Evolutionary conservation across 2,329 filamentous ascomycete genomes (phyloP).

Genomic region (Penicillium janthinellum): DNA sequence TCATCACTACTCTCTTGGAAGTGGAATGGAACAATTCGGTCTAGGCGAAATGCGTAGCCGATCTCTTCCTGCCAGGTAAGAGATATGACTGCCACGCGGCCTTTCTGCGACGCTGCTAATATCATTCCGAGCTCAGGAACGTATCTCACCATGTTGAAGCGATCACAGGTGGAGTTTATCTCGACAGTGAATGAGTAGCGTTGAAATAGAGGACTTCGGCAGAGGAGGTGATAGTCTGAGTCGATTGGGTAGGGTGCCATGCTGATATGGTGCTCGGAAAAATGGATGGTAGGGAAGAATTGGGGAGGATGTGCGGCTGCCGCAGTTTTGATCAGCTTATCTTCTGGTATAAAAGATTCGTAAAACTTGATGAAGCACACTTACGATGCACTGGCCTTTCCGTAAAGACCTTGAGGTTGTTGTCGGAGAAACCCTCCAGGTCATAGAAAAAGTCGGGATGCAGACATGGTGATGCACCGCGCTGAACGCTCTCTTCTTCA

Average conservation of each 20-base stretch:
- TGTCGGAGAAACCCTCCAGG: conserved; percentile 10
- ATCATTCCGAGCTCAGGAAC: conserved; percentile 62
- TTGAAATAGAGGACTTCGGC: conserved; percentile 33
- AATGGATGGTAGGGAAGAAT: conserved; percentile 46
- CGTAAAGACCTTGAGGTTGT: conserved; percentile 8
- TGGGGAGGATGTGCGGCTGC: conserved; percentile 23
- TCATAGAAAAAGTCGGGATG: conserved; percentile 15
- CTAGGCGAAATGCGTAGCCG: conserved; percentile 55
- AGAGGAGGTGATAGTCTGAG: conserved; percentile 34
- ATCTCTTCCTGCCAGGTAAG: conserved; percentile 47
- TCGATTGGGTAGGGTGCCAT: conserved; percentile 39
- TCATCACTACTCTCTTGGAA: conserved; percentile 50
- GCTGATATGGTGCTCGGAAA: conserved; percentile 44
- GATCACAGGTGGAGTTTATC: conserved; percentile 42
- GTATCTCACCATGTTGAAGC: conserved; percentile 60
- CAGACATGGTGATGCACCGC: conserved; percentile 1
- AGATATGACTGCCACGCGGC: conserved; percentile 57
- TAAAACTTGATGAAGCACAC: neutral
- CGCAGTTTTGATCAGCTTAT: conserved; percentile 1
- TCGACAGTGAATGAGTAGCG: conserved; percentile 28
- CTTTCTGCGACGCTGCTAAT: conserved; percentile 59
- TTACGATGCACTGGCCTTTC: conserved; percentile 21
- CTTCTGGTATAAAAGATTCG: neutral
- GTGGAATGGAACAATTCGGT: conserved; percentile 57
- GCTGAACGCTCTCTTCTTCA: conserved; percentile 21